Evolutionary conservation across 352 stramenopile species (phyloP), one percentile per base, ranked within the genome.

Genomic region (Peronospora destructor): DNA sequence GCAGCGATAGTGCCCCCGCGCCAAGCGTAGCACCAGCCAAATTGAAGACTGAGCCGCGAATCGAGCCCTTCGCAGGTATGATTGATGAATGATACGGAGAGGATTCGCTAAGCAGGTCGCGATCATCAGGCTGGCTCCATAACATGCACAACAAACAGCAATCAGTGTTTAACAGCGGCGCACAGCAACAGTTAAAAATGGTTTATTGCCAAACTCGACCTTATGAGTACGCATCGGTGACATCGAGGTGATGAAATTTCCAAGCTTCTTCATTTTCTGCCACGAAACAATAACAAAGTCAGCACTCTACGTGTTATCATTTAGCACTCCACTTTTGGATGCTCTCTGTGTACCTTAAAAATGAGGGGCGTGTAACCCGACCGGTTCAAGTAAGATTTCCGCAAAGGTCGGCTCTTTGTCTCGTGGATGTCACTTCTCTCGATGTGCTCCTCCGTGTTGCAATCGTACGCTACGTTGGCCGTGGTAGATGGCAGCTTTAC

Each of bases 11-110:
- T 30, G 81, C 81, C 14, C 81, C 81, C 11, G 81, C 81, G 9
- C 81, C 81, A 9, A 92, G 71, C 26, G 81, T 92, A 32, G 81
- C 81, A 19, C 81, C 77, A n/a, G 75, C 75, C 12, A 92, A 61
- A 61, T 92, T 92, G 39, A 92, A 92, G 13, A 92, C 74, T 2
- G 81, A 92, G 44, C 81, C 81, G 13, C 78, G 78, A 61, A 92
- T 85, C 7, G 81, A 92, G 6, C 81, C 78, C 49, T 86, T 88
- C 4, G 81, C 84, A 33, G 81, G 81, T 50, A 90, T 84, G 40
- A 89, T 68, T 28, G 76, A 85, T 62, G 85, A 74, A 58, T 90
- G 78, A 40, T 88, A 83, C 35, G 76, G 66, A 44, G 87, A 91
- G 16, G 73, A 61, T 49, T 86, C 73, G 32, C 37, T 57, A n/a